Evolutionary conservation across 2,329 filamentous ascomycete genomes (phyloP).

Genomic region (Exophiala calicioides): DNA sequence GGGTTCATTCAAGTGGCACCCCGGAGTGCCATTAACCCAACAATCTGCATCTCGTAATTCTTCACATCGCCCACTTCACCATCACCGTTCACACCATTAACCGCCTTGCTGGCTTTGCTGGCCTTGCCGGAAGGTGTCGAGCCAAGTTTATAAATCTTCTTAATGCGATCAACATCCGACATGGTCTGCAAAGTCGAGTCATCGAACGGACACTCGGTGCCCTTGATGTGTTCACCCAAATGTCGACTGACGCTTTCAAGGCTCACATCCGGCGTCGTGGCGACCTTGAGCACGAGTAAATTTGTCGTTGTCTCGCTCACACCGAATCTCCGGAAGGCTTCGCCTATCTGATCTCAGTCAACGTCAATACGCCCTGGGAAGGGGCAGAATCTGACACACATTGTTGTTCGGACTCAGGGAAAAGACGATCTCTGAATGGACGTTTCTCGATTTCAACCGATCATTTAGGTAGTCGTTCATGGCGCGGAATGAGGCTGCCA

Average conservation of each 20-base stretch:
- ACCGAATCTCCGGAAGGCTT: slow-evolving; percentile 87
- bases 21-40: slow-evolving; percentile 77
- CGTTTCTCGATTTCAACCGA: slow-evolving; percentile 74
- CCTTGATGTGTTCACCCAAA: slow-evolving; percentile 63
- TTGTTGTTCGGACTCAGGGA: slow-evolving; percentile 81
- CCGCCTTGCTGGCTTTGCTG: slow-evolving; percentile 21
- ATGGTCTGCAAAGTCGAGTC: slow-evolving; percentile 62
- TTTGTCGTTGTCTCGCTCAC: slow-evolving; percentile 69
- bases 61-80: slow-evolving; percentile 38
- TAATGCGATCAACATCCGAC: slow-evolving; percentile 68
- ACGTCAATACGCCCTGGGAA: neutral
- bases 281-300: slow-evolving; percentile 80
- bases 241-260: slow-evolving; percentile 59
- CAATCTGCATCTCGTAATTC: slow-evolving; percentile 67
- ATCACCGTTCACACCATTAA: slow-evolving; percentile 2
- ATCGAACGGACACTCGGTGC: slow-evolving; percentile 58
- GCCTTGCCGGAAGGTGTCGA: slow-evolving; percentile 25
- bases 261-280: slow-evolving; percentile 52
- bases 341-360: slow-evolving; percentile 68
- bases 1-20: slow-evolving; percentile 55
- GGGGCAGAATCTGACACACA: slow-evolving; percentile 47
- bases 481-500: slow-evolving; percentile 77
- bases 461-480: slow-evolving; percentile 64
- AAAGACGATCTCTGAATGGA: slow-evolving; percentile 86
- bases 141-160: slow-evolving; percentile 85